A percentile compares a stretch with the other conserved stretches of the same genome.
Conservation (phyloP, 106 monocot species). For the Xerophyta viscosa region DNA sequence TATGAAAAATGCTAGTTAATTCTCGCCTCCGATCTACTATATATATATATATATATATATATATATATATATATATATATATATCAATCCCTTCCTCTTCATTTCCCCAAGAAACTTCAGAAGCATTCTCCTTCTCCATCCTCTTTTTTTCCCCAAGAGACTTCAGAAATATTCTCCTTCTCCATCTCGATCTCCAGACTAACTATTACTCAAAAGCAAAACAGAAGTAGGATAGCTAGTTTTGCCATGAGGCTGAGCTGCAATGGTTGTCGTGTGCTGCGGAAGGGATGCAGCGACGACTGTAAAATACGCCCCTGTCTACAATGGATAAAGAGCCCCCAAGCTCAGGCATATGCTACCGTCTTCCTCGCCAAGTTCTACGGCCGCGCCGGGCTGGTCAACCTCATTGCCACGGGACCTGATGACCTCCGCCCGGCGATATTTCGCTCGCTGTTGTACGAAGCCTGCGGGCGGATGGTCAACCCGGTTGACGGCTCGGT, state of each 20-base stretch:
- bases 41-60: no score
- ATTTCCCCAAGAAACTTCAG: no score
- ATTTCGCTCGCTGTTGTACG: conserved; percentile 7
- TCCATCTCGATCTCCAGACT: no score
- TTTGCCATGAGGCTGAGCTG: neutral
- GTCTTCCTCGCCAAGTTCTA: conserved; percentile 12
- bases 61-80: no score
- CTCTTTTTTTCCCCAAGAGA: no score
- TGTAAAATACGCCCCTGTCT: conserved; percentile 3
- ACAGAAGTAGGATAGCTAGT: no score
- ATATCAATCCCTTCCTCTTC: no score
- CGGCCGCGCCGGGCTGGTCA: conserved; percentile 8
- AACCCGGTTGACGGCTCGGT: conserved; percentile 8
- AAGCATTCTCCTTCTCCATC: no score
- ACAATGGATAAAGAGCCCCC: conserved; percentile 3
- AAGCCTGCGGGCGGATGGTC: conserved; percentile 5
- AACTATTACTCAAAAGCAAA: no score
- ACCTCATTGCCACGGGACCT: conserved; percentile 1
- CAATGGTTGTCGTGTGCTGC: conserved; percentile 4
- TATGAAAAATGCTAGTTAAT: no score
- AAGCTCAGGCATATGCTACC: conserved; percentile 4
- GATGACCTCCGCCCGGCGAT: conserved; percentile 7
- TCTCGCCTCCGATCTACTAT: no score
- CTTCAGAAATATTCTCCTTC: no score
- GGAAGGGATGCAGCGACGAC: conserved; percentile 1